Conservation (phyloP, 2,329 filamentous ascomycete genomes). For the Neocatenulostroma microsporum region DNA sequence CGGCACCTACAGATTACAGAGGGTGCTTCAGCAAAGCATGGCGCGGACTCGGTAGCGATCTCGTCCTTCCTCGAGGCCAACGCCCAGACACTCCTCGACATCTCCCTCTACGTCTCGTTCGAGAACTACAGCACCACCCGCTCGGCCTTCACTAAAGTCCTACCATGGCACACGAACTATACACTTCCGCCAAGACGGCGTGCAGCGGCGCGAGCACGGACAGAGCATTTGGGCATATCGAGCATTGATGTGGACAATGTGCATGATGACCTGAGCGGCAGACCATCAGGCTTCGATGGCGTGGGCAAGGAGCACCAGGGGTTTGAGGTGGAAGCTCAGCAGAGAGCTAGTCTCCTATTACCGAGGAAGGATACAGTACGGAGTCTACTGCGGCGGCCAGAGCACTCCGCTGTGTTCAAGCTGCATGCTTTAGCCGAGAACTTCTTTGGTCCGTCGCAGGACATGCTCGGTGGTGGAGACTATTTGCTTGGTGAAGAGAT, state of each 20-base stretch:
- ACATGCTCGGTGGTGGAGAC: conserved; percentile 48
- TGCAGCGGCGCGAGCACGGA: conserved; percentile 60
- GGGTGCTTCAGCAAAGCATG: conserved; percentile 48
- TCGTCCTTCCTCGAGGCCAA: conserved; percentile 59
- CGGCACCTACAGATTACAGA: conserved; percentile 53
- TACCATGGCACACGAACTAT: conserved; percentile 85
- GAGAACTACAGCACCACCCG: conserved; percentile 80
- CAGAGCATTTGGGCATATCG: conserved; percentile 44
- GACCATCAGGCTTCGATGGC: conserved; percentile 22
- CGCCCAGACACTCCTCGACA: conserved; percentile 70
- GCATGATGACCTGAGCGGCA: conserved; percentile 31
- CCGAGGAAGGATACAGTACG: conserved; percentile 50
- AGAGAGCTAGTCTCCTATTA: conserved; percentile 43
- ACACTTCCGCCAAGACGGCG: conserved; percentile 69
- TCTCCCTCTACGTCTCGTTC: conserved; percentile 82
- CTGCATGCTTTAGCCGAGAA: conserved; percentile 64
- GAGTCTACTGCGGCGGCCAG: conserved; percentile 55
- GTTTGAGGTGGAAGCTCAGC: conserved; percentile 28
- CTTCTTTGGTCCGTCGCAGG: conserved; percentile 63
- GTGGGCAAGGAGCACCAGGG: conserved; percentile 22
- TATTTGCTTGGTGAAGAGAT: conserved; percentile 51
- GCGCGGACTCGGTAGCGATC: conserved; percentile 35
- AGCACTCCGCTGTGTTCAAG: conserved; percentile 66
- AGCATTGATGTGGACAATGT: conserved; percentile 39
- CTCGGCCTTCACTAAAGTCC: conserved; percentile 68